Evolutionary conservation across 805 yeast species (phyloP), one percentile per base, ranked within the genome.

Genomic region (Ogataea pini): DNA sequence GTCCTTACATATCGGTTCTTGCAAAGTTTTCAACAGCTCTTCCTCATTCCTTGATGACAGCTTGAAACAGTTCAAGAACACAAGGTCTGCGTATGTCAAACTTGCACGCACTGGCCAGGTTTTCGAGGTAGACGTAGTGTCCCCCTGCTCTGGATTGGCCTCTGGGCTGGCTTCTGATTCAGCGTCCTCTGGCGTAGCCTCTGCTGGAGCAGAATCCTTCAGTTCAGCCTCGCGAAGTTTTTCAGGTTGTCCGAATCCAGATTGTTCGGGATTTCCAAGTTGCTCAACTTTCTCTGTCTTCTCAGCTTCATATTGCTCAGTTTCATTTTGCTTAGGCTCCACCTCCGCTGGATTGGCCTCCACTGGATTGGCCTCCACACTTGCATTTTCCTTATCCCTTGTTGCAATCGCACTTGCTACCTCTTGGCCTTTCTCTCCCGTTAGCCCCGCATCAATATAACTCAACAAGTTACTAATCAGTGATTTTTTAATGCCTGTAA

Each of bases 71-170:
- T 33, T 42, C 24, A 58, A 38, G 33, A 55, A 52, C 10, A 53
- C 46, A 8, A 58, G 22, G 37, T 58, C 62, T 0, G 61, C 37
- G 18, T 53, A 57, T 5, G 56, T 50, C 16, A 58, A 36, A 13
- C 42, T 28, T 31, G 25, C 42, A 9, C 42, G 42, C 14, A 39
- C 12, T 3, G 32, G 20, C 40, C 25, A 22, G 25, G 8, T 8
- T 22, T 22, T 5, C 8, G 5, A 5, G 25, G 25, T n/a, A n/a
- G n/a, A n/a, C n/a, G n/a, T n/a, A n/a, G n/a, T n/a, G n/a, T n/a
- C n/a, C n/a, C n/a, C 25, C 25, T 22, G 25, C 8, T 22, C 25
- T 22, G 25, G 5, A 5, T 22, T 22, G 8, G 25, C 25, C 8
- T 22, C 25, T 22, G 25, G 5, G 7, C 8, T 22, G 8, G 25